phyloP scores from a whole-genome alignment of 306 rosid species.

The Inga oerstediana region DNA sequence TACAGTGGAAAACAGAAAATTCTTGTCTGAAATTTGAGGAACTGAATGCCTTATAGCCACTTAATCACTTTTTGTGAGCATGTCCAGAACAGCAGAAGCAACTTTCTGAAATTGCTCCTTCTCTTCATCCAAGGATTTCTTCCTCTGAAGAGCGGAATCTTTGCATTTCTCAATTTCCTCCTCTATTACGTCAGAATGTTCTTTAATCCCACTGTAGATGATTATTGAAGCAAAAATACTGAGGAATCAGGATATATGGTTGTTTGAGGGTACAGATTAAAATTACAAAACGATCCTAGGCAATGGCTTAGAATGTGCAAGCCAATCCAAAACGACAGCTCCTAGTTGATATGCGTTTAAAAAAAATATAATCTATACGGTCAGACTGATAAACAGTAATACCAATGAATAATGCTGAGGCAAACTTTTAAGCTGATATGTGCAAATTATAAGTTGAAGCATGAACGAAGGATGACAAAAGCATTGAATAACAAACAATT shows the following conservation, averaged over 20 bases:
- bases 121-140: conserved; percentile 54
- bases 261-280: background rate
- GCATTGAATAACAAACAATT: background rate
- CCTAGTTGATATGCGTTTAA: background rate
- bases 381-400: background rate
- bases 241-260: background rate
- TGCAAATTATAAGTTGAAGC: background rate
- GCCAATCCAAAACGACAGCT: background rate
- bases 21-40: background rate
- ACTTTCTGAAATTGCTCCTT: conserved; percentile 61
- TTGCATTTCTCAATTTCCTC: conserved; percentile 60
- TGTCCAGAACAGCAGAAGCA: conserved; percentile 53
- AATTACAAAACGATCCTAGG: background rate
- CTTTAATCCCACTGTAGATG: background rate
- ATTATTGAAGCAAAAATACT: background rate
- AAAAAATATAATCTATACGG: background rate
- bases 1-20: background rate
- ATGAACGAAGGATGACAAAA: background rate
- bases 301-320: background rate
- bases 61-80: conserved; percentile 47
- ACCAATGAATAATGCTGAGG: background rate
- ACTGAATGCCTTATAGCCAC: conserved; percentile 28
- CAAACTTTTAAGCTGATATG: background rate
- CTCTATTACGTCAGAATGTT: conserved; percentile 41
- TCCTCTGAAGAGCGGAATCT: conserved; percentile 50